Evolutionary conservation across 306 rosid species (phyloP).

Genomic region (Dryas drummondii): DNA sequence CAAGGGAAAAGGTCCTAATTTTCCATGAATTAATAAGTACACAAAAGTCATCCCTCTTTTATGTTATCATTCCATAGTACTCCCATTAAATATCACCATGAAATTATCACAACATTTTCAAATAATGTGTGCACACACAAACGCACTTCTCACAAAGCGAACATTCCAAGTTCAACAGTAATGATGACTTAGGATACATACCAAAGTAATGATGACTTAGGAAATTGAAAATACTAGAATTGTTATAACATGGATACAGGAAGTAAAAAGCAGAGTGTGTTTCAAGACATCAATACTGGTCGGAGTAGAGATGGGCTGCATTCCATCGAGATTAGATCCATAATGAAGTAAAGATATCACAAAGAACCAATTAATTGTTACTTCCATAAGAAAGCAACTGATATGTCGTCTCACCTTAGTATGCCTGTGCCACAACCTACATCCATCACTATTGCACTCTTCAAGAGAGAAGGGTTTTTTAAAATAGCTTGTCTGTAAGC

Average conservation of each 20-base stretch:
- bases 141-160: background rate
- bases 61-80: background rate
- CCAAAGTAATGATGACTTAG: background rate
- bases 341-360: background rate
- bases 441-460: constrained; percentile 77
- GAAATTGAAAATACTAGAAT: background rate
- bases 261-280: background rate
- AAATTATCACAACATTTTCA: background rate
- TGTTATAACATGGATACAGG: background rate
- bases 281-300: background rate
- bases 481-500: constrained; percentile 82
- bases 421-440: constrained; percentile 97
- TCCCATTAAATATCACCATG: background rate
- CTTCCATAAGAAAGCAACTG: constrained; percentile 11
- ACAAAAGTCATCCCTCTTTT: background rate
- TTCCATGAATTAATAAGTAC: background rate
- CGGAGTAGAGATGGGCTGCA: background rate
- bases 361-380: background rate
- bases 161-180: background rate
- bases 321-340: background rate
- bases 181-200: background rate
- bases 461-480: constrained; percentile 76
- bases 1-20: background rate
- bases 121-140: background rate
- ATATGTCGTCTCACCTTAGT: constrained; percentile 63